A percentile compares a stretch with the other conserved stretches of the same genome.
phyloP scores from a whole-genome alignment of 2,329 filamentous ascomycete species.

The Tolypocladium nubicola region DNA sequence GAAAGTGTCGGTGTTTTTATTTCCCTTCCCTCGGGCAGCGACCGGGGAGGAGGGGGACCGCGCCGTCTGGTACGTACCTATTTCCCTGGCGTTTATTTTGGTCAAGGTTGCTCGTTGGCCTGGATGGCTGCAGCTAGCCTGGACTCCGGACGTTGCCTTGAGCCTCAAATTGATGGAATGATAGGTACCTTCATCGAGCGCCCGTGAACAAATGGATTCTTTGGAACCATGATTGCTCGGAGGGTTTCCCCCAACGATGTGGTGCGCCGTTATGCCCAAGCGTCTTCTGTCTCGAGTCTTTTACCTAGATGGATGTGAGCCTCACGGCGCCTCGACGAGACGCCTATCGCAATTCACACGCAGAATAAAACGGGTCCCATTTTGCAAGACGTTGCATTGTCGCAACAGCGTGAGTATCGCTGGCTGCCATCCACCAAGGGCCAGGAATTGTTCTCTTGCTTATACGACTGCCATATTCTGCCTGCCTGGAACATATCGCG shows the following conservation, averaged over 20 bases:
- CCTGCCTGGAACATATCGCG: not conserved
- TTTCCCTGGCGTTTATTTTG: not conserved
- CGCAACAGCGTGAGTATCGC: not conserved
- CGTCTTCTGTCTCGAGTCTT: not conserved
- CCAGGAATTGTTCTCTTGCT: not conserved
- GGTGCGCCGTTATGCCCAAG: not conserved
- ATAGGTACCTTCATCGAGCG: no score
- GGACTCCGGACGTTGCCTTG: no score
- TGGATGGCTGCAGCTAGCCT: no score
- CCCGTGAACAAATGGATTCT: no score
- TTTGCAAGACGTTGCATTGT: not conserved
- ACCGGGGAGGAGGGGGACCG: not conserved
- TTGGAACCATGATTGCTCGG: not conserved
- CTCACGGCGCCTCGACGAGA: not conserved
- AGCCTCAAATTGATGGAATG: no score
- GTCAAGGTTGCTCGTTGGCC: no score
- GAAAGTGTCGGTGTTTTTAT: not conserved
- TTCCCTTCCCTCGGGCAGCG: not conserved
- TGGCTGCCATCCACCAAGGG: not conserved
- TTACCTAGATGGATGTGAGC: no score
- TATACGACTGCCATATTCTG: not conserved
- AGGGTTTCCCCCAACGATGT: no score
- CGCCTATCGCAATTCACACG: not conserved
- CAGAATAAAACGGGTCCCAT: not conserved
- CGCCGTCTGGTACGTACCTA: not conserved